Percentiles rank a stretch among this genome's conserved stretches.
phyloP scores from a whole-genome alignment of 169 alveolate genomes.

The Amoebophrya sp. region DNA sequence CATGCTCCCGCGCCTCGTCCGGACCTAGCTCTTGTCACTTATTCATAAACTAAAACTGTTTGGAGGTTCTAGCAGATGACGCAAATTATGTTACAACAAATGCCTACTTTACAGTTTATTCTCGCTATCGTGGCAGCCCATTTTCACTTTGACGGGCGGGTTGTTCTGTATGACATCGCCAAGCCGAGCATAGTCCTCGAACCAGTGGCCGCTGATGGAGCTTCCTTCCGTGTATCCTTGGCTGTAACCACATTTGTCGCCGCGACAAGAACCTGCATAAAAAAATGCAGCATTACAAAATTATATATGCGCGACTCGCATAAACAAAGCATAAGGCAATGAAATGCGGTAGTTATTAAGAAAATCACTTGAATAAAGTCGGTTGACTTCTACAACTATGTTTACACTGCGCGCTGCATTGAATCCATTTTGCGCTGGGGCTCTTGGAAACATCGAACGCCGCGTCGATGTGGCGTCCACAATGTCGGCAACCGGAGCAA shows the following conservation, averaged over 20 bases:
- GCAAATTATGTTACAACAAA: too few relatives aligned
- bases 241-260: constrained; percentile 55
- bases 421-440: constrained; percentile 40
- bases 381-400: too few relatives aligned
- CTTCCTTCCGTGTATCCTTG: constrained; percentile 72
- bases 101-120: not conserved
- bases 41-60: too few relatives aligned
- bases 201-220: constrained; percentile 60
- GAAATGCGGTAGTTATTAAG: too few relatives aligned
- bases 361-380: too few relatives aligned
- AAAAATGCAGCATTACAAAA: constrained; percentile 2
- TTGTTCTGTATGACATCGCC: constrained; percentile 53
- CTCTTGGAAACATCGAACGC: constrained; percentile 54
- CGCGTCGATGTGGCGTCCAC: constrained; percentile 50
- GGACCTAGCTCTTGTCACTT: too few relatives aligned
- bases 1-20: too few relatives aligned
- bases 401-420: constrained; percentile 39
- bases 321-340: too few relatives aligned
- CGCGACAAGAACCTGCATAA: constrained; percentile 33
- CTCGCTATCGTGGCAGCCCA: constrained; percentile 25
- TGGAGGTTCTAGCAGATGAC: too few relatives aligned
- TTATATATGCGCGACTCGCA: too few relatives aligned
- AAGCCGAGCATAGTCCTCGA: constrained; percentile 53
- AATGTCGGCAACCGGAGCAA: constrained; percentile 41
- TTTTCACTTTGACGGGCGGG: constrained; percentile 40